Evolutionary conservation across 2,329 filamentous ascomycete species (phyloP).

Genomic region (Dactylellina cionopaga): DNA sequence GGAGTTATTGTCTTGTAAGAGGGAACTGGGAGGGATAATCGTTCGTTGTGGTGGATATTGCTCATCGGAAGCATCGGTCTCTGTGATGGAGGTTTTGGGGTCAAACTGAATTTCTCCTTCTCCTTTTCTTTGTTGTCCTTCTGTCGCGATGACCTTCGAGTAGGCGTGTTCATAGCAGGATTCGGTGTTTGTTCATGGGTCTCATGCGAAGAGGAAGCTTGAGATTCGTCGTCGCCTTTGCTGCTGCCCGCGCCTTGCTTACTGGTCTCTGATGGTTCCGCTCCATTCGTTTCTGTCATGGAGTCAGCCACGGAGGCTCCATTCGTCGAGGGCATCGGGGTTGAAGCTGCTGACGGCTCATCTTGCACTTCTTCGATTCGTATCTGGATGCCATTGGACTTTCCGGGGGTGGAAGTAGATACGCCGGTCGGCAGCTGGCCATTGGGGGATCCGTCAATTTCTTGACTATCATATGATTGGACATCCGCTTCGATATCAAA

Average conservation of each 20-base stretch:
- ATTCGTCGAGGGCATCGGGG: constrained; percentile 34
- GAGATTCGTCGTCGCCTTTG: constrained; percentile 47
- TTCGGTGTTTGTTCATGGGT: constrained; percentile 20
- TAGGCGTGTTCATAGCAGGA: constrained; percentile 50
- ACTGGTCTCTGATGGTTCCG: constrained; percentile 25
- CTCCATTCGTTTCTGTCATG: constrained; percentile 31
- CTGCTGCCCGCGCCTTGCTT: constrained; percentile 42
- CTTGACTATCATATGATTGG: constrained; percentile 80
- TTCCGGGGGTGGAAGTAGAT: constrained; percentile 20
- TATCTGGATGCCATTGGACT: constrained; percentile 64
- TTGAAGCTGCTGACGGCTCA: constrained; percentile 62
- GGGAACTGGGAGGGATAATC: constrained; percentile 78
- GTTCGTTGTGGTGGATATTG: constrained; percentile 82
- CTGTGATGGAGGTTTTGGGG: constrained; percentile 29
- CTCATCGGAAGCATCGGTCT: constrained; percentile 72
- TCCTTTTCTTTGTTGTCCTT: constrained; percentile 50
- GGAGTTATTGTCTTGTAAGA: constrained; percentile 80
- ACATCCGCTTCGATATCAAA: constrained; percentile 87
- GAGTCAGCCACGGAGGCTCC: constrained; percentile 9
- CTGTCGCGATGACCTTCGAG: constrained; percentile 43
- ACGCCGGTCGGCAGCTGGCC: constrained; percentile 32
- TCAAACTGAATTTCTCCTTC: constrained; percentile 21
- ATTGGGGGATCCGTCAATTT: constrained; percentile 75
- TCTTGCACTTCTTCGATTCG: constrained; percentile 58
- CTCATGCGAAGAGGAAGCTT: constrained; percentile 26